Evolutionary conservation across 106 monocot species (phyloP), one percentile per base, ranked within the genome.

Genomic region (Platanthera guangdongensis): DNA sequence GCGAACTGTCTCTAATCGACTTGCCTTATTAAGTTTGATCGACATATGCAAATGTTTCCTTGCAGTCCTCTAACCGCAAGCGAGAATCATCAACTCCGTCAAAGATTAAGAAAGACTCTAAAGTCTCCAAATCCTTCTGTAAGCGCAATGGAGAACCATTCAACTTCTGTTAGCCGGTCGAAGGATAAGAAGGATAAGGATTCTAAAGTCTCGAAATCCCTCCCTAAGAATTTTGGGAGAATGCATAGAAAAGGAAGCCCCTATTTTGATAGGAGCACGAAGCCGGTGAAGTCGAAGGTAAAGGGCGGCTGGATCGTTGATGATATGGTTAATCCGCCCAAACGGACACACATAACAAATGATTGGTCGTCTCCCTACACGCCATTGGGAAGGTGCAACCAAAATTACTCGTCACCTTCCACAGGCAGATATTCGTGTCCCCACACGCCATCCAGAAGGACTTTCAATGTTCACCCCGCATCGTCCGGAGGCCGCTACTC

Each of bases 221-320:
- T 74, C 0, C 92, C 88, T 52, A 16, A 65, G 73, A 76, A 87
- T 59, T 57, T 77, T 80, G 85, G 77, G 7, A 88, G 53, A 74
- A 16, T 47, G 49, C 47, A 51, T 25, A 84, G 76, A 73, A 79
- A 78, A 39, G 84, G 76, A 72, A 76, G 13, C 16, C 21, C 47
- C 11, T 25, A 15, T 69, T 54, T 4, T 52, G 83, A 76, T 63
- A 53, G 72, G 47, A 82, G 74, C 13, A 57, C 18, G 25, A 19
- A 70, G 64, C 3, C 78, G 46, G 16, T 39, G n/a, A 88, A 87
- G 50, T 87, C 88, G 46, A 86, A 73, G 70, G 49, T 30, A 25
- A 86, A 64, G 48, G 83, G 88, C 60, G 86, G 86, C 51, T 86
- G 88, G 88, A 83, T 78, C 25, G 82, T 79, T 68, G 88, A 89